Conservation (phyloP, 306 rosid species). For the Alnus rubra region DNA sequence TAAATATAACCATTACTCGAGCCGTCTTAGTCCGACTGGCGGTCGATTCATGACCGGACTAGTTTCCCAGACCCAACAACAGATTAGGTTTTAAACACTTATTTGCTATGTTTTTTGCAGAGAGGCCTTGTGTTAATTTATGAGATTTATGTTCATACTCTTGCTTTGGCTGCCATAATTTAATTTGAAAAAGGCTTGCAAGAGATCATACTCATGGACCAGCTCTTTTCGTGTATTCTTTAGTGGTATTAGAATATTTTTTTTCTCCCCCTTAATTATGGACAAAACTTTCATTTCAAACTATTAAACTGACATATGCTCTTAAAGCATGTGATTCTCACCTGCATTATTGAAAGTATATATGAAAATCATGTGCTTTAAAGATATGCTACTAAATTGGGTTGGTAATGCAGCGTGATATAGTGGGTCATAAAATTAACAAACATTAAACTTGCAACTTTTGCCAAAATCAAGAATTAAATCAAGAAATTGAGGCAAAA, state of each 20-base stretch:
- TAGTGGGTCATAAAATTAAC: too few species aligned
- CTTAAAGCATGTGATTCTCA: too few species aligned
- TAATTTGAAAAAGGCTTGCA: neutral
- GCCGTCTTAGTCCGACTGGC: neutral
- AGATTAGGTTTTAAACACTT: neutral
- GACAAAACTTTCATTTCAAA: too few species aligned
- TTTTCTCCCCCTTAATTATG: neutral
- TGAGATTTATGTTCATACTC: too few species aligned
- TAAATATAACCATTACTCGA: neutral
- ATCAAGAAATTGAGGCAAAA: too few species aligned
- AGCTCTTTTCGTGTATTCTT: neutral
- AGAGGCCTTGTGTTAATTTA: neutral
- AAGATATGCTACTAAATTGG: too few species aligned
- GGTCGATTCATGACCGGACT: neutral
- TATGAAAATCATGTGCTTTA: too few species aligned
- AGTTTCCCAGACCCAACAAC: neutral
- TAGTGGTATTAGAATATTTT: neutral
- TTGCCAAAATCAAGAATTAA: too few species aligned
- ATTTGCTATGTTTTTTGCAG: neutral
- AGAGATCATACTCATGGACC: neutral
- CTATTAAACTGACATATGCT: too few species aligned
- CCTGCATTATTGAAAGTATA: too few species aligned
- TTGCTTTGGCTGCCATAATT: neutral
- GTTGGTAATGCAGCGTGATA: too few species aligned
- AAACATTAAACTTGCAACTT: too few species aligned